Percentiles rank a stretch among this genome's conserved stretches.
Evolutionary conservation across 805 yeast genomes (phyloP).

Genomic region (Saccharomycopsis sp.): DNA sequence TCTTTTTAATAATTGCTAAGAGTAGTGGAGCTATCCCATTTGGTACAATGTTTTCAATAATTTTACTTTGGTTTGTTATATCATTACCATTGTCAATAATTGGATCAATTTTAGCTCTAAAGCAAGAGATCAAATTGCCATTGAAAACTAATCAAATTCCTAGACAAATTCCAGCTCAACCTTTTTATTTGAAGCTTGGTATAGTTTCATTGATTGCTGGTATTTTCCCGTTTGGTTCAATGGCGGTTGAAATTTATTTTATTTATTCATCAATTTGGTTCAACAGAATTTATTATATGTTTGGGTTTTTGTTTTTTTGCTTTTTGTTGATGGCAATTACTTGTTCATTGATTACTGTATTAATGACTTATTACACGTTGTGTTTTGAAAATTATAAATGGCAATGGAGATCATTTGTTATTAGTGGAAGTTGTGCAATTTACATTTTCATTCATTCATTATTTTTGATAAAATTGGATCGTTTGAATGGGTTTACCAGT

Average conservation of each 20-base stretch:
- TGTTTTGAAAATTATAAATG: constrained; percentile 91
- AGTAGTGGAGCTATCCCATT: constrained; percentile 95
- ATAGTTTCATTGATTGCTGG: constrained; percentile 75
- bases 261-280: constrained; percentile 90
- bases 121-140: constrained; percentile 48
- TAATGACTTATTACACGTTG: constrained; percentile 75
- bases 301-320: constrained; percentile 91
- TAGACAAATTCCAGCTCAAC: constrained; percentile 90
- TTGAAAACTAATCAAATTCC: constrained; percentile 93
- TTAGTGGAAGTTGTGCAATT: constrained; percentile 83
- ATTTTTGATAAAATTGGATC: constrained; percentile 55
- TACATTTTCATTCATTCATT: constrained; percentile 83
- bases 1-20: constrained; percentile 66
- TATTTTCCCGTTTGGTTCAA: constrained; percentile 88
- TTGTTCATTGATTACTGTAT: constrained; percentile 69
- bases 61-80: constrained; percentile 76
- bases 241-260: constrained; percentile 92
- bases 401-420: constrained; percentile 91
- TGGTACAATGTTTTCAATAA: constrained; percentile 78
- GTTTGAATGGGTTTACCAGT: constrained; percentile 68
- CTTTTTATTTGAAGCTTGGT: constrained; percentile 65
- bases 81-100: constrained; percentile 77
- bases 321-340: constrained; percentile 76
- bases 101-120: constrained; percentile 78
- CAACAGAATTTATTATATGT: constrained; percentile 91